A percentile compares a stretch with the other conserved stretches of the same genome.
These are phyloP conservation scores for Sodiomyces alkalinus DNA, from an alignment of 2,329 filamentous ascomycete genomes.

Conservation along the genomic window DNA sequence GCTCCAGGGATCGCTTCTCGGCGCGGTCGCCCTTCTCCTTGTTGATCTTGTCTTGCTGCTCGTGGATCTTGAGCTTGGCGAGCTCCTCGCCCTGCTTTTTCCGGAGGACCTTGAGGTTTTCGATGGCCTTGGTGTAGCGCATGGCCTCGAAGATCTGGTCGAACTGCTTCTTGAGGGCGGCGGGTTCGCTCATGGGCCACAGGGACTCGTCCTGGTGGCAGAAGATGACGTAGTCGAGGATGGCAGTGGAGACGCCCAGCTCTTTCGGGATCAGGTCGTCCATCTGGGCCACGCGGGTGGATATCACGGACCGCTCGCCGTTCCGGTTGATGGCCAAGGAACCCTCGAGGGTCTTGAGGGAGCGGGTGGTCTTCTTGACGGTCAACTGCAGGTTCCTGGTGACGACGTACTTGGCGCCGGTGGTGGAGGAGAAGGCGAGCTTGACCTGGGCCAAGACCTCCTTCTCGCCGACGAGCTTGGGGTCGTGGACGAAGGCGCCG, in stretches of 20 bases:
- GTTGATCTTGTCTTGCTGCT: conserved; percentile 63
- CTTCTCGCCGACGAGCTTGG: conserved; percentile 78
- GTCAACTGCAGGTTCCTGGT: conserved; percentile 75
- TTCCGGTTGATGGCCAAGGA: conserved; percentile 61
- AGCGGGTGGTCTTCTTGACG: conserved; percentile 63
- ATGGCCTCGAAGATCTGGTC: conserved; percentile 96
- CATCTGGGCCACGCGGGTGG: conserved; percentile 66
- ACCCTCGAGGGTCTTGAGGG: conserved; percentile 74
- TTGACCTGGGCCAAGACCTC: conserved; percentile 87
- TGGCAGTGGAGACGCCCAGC: conserved; percentile 76
- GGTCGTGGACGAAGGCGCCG: conserved; percentile 92
- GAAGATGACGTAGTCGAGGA: conserved; percentile 92
- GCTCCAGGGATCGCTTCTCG: conserved; percentile 46
- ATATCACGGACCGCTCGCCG: conserved; percentile 66
- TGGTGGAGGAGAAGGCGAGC: conserved; percentile 68
- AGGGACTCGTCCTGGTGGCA: conserved; percentile 96
- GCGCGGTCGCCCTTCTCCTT: conserved; percentile 70
- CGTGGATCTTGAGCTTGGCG: conserved; percentile 54
- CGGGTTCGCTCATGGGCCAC: conserved; percentile 88
- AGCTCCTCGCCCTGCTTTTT: conserved; percentile 74
- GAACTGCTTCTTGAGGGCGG: conserved; percentile 78
- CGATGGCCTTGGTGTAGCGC: conserved; percentile 95
- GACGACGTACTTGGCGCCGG: conserved; percentile 65
- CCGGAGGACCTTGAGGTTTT: conserved; percentile 75
- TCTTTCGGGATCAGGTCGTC: conserved; percentile 73